These are phyloP conservation scores for Globisporangium iwayamae DNA, from an alignment of 352 stramenopile species.

Conservation along the genomic window DNA sequence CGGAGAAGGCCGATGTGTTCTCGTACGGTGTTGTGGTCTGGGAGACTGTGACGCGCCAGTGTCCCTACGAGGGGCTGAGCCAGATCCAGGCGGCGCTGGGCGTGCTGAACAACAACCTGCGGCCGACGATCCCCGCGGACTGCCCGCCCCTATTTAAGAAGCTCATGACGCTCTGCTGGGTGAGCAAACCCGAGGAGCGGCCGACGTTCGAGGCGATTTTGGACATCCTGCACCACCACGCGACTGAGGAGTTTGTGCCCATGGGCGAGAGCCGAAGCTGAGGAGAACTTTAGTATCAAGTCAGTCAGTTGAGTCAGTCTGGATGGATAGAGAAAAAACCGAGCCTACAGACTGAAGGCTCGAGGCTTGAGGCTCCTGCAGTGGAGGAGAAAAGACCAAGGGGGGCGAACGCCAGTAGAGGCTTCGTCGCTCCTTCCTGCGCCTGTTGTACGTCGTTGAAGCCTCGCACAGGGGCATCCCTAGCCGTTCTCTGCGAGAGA, in stretches of 20 bases:
- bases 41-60: slow-evolving; percentile 87
- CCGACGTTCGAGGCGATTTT: slow-evolving; percentile 81
- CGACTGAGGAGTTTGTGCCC: slow-evolving; percentile 17
- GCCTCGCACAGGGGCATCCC: neutral
- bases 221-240: slow-evolving; percentile 51
- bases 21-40: slow-evolving; percentile 85
- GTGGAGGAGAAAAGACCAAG: slow-evolving; percentile 1
- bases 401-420: neutral
- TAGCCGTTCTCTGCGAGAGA: neutral
- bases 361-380: neutral
- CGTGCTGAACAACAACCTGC: slow-evolving; percentile 85
- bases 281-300: neutral
- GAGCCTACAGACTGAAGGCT: too few relatives aligned
- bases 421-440: neutral
- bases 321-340: neutral
- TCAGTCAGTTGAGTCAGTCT: neutral
- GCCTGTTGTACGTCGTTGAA: neutral
- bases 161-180: slow-evolving; percentile 85
- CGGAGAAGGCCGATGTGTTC: slow-evolving; percentile 86
- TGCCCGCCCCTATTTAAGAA: slow-evolving; percentile 80
- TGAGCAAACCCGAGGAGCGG: slow-evolving; percentile 64
- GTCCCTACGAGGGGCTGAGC: slow-evolving; percentile 89
- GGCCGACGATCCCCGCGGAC: slow-evolving; percentile 71
- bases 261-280: slow-evolving; percentile 13
- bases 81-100: slow-evolving; percentile 87